Base-by-base conservation (phyloP, 1,139 yeast genomes). In the Nakaseomyces bracarensis region DNA sequence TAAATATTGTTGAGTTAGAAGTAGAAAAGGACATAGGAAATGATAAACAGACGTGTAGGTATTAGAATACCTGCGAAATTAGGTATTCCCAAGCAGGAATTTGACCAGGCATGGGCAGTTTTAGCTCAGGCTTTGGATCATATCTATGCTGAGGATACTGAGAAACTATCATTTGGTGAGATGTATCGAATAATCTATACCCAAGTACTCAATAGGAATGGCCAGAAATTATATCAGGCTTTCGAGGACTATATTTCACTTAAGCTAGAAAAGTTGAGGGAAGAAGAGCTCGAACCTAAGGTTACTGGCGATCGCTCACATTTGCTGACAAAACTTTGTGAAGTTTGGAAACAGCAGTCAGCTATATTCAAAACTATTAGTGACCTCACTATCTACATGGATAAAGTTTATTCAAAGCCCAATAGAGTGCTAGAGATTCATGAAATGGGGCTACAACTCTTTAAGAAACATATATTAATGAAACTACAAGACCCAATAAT, bases 311-410 rank as follows among this genome's bases (percentile, higher is more conserved):
- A 23, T 27, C 22, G 20, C 28, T 67, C 63, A 37, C 72, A 79
- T 41, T 61, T 85, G 51, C 18, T 15, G 16, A 67, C 66, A 33
- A 60, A 63, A 6, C 63, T 82, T 3, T 66, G 74, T 22, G 53
- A 53, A 16, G 75, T 72, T 41, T 91, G 97, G 97, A 71, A 74
- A 36, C 85, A 81, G 40, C 93, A 84, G 60, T 65, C 80, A 34
- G 70, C 79, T 38, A 74, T 85, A 39, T 82, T 87, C 81, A 72
- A 83, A 50, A 78, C 84, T 69, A 75, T 89, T 33, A 76, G 93
- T 51, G 96, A 91, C 59, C 83, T 91, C 3, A 54, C 87, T 61
- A 81, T 87, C 84, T 91, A 91, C 57, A 65, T 91, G 55, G 73
- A 91, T 58, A 72, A 95, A 36, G 95, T 86, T 0, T 86, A 83